Conservation (phyloP, 352 stramenopile genomes). For the Phytopythium ostracodes region DNA sequence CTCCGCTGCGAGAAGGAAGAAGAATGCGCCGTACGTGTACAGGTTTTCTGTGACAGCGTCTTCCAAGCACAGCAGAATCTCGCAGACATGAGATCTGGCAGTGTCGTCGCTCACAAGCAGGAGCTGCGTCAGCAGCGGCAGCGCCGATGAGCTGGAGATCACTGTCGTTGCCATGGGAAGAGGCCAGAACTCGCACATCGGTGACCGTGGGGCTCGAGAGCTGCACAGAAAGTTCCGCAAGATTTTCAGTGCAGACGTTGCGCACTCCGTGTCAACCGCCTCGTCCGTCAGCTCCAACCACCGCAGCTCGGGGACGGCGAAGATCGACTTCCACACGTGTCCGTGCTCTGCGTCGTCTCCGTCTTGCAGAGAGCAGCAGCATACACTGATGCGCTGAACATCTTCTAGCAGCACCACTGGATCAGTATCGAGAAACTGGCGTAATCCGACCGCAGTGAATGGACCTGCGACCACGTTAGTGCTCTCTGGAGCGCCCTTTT, state of each 20-base stretch:
- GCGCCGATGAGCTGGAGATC: conserved; percentile 36
- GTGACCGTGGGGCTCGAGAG: conserved; percentile 24
- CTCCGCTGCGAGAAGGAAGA: conserved; percentile 61
- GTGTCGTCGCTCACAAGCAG: conserved; percentile 52
- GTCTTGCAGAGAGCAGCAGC: conserved; percentile 58
- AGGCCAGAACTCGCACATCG: conserved; percentile 36
- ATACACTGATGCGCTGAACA: conserved; percentile 43
- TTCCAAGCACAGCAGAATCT: conserved; percentile 57
- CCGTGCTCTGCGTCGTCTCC: conserved; percentile 18
- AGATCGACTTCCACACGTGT: conserved; percentile 59
- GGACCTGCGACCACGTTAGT: conserved; percentile 26
- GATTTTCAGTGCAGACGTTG: conserved; percentile 45
- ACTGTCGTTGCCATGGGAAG: conserved; percentile 53
- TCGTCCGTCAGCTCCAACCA: conserved; percentile 79
- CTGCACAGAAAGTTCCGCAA: conserved; percentile 63
- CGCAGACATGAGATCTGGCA: conserved; percentile 49
- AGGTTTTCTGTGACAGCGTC: conserved; percentile 44
- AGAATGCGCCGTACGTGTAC: conserved; percentile 61
- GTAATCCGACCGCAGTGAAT: conserved; percentile 51
- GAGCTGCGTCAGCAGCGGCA: conserved; percentile 61
- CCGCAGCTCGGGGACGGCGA: conserved; percentile 64
- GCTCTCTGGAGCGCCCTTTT: conserved; percentile 8
- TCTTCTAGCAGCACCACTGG: conserved; percentile 23
- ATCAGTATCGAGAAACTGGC: conserved; percentile 51
- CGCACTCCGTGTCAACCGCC: conserved; percentile 43